Base-by-base conservation (phyloP, 148 eudicot genomes). In the Hydrangea macrophylla region DNA sequence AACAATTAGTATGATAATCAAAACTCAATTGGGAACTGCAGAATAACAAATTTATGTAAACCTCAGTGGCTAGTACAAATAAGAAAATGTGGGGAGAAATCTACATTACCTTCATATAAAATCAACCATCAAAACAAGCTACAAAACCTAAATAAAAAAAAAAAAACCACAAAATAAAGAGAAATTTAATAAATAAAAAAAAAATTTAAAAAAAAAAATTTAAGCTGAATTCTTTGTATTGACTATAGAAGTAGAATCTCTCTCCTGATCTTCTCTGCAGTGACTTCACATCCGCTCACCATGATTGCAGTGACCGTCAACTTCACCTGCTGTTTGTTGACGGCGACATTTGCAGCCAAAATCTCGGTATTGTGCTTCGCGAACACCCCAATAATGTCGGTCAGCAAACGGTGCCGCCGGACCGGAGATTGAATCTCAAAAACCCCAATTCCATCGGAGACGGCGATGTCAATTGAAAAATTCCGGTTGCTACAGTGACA, bases 331-430 rank as follows among this genome's bases (percentile, higher is more conserved):
- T 20, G 36, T 1, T 32, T 73, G 31, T 60, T 45, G 2, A 78
- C 70, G 11, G 48, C 2, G 9, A 78, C 32, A 28, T 35, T 75
- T 13, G 75, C 75, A 32, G 76, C 80, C 60, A 82, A 66, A 60
- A 82, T 79, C 51, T 82, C 78, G 0, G 64, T 75, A 36, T 30
- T 36, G 55, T 78, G 53, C 67, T 42, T 78, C 58, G 69, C 77
- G 3, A 82, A 73, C 17, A 78, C 73, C 60, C 17, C 26, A 6
- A 78, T 36, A 23, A 82, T 73, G 12, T 78, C 65, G 7, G 58
- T 44, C 64, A 65, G 39, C 40, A 69, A 35, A 32, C 23, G n/a
- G 20, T 31, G 62, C 20, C 26, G 71, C 42, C 51, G 69, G 18
- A 12, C 11, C 8, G 17, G 61, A 54, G 60, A 39, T 40, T 62